Percentiles rank a stretch among this genome's conserved stretches.
Evolutionary conservation across 306 rosid genomes (phyloP).

Genomic region (Cicer pinnatifidum): DNA sequence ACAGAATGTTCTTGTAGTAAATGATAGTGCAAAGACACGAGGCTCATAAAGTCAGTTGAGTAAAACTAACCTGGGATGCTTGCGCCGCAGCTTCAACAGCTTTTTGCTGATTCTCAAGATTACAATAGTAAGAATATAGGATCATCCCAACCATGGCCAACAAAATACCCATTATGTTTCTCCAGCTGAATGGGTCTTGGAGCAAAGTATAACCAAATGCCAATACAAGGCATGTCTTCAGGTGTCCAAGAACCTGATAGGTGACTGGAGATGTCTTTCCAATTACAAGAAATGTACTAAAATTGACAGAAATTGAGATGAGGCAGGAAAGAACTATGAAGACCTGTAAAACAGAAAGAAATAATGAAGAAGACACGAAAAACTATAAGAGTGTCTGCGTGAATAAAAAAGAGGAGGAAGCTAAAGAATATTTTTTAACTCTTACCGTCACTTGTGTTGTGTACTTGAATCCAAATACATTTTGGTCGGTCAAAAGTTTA

Average conservation of each 20-base stretch:
- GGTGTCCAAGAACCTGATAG: slow-evolving; percentile 97
- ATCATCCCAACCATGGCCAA: slow-evolving; percentile 89
- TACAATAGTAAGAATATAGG: slow-evolving; percentile 76
- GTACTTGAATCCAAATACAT: slow-evolving; percentile 84
- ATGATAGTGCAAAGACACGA: slow-evolving; percentile 12
- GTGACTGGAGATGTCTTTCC: slow-evolving; percentile 98
- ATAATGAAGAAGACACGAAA: slow-evolving; percentile 13
- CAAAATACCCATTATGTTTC: slow-evolving; percentile 81
- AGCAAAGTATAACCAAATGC: slow-evolving; percentile 89
- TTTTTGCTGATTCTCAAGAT: slow-evolving; percentile 80
- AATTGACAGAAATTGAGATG: slow-evolving; percentile 92
- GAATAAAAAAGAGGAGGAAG: background rate
- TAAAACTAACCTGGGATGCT: slow-evolving; percentile 62
- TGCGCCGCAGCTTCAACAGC: slow-evolving; percentile 61
- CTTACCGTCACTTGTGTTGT: slow-evolving; percentile 96
- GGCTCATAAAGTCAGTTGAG: background rate
- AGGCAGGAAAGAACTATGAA: slow-evolving; percentile 89
- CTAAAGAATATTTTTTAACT: slow-evolving; percentile 27
- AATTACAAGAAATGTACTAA: slow-evolving; percentile 93
- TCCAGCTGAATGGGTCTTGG: slow-evolving; percentile 90
- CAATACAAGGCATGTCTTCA: slow-evolving; percentile 90
- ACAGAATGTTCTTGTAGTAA: slow-evolving; percentile 19
- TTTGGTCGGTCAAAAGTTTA: slow-evolving; percentile 69
- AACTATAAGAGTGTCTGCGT: background rate
- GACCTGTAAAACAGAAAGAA: slow-evolving; percentile 56